Evolutionary conservation across 176 grass and related monocot genomes (phyloP), one percentile per base, ranked within the genome.

Genomic region (Bothriochloa decipiens): DNA sequence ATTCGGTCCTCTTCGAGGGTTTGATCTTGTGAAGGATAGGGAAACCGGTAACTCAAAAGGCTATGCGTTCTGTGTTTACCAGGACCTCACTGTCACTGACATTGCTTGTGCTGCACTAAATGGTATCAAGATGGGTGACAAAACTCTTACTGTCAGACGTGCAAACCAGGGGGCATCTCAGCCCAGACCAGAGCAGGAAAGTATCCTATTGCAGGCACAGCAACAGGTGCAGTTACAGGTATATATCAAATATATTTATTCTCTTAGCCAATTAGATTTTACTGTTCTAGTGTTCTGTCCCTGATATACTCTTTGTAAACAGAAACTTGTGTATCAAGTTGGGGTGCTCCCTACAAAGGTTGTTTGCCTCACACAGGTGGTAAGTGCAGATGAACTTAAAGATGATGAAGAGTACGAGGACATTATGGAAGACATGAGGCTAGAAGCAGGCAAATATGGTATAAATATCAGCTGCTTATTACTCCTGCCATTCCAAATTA

Each of bases 101-200:
- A 99, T 99, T 65, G 93, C 96, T 61, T 99, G 96, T 60, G 96
- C 93, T 46, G 96, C 96, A 68, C 87, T 99, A 78, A 99, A 99
- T 84, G 96, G 96, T 22, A 99, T 99, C 71, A 99, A 99, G 81
- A 99, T 99, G 96, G 96, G 96, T 75, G 96, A 96, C 89, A 99
- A 99, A 86, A 99, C 96, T 28, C 91, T 99, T 72, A 99, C 96
- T 55, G 96, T 99, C 29, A 87, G 96, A 68, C 86, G 96, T 41
- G 96, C 96, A 69, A 99, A 94, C 81, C 96, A 99, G 77, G 96
- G 96, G n/a, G 35, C 91, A 64, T 47, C 86, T 27, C 96, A 99
- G 70, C 90, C 96, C 37, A 95, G 93, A 75, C 93, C 96, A 68
- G 96, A 99, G 41, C 96, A 99, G 81, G 96, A 99, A 88, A 99